Conservation (phyloP, 2,329 filamentous ascomycete species). For the Colletotrichum spaethianum region DNA sequence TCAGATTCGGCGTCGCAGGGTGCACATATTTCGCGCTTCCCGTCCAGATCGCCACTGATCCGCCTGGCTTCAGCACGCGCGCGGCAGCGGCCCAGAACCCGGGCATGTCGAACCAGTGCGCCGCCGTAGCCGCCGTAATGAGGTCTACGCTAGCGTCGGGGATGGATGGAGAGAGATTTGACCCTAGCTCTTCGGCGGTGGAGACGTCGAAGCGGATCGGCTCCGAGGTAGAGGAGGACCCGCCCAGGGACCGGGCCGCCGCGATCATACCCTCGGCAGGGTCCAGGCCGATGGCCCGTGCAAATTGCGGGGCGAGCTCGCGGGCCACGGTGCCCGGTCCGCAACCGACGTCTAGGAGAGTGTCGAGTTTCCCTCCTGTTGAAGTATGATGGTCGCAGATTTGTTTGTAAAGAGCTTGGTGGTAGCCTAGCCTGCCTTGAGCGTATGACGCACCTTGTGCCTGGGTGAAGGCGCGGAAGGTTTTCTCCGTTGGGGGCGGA, state of each 20-base stretch:
- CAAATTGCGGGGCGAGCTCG: constrained; percentile 62
- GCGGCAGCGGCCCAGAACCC: constrained; percentile 64
- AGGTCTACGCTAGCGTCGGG: constrained; percentile 59
- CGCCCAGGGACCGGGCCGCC: constrained; percentile 56
- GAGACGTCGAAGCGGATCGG: constrained; percentile 58
- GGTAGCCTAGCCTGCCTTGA: constrained; percentile 58
- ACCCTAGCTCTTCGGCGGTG: constrained; percentile 60
- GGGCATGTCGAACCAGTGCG: constrained; percentile 72
- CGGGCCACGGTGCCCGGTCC: constrained; percentile 67
- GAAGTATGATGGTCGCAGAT: constrained; percentile 63
- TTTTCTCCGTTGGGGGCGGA: constrained; percentile 46
- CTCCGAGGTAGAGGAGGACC: constrained; percentile 46
- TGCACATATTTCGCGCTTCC: constrained; percentile 49
- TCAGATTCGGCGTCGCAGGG: constrained; percentile 54
- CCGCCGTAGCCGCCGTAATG: constrained; percentile 64
- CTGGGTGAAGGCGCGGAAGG: constrained; percentile 61
- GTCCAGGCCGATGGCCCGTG: constrained; percentile 64
- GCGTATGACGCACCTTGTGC: constrained; percentile 62
- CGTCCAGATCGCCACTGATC: constrained; percentile 68
- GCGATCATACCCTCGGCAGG: constrained; percentile 67
- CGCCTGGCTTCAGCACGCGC: constrained; percentile 63
- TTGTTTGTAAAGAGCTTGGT: constrained; percentile 59
- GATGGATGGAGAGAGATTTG: constrained; percentile 47
- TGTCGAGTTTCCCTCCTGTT: constrained; percentile 58
- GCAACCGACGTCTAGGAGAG: constrained; percentile 69